Evolutionary conservation across 129 eudicot species (phyloP).

Genomic region (Artemisia tridentata): DNA sequence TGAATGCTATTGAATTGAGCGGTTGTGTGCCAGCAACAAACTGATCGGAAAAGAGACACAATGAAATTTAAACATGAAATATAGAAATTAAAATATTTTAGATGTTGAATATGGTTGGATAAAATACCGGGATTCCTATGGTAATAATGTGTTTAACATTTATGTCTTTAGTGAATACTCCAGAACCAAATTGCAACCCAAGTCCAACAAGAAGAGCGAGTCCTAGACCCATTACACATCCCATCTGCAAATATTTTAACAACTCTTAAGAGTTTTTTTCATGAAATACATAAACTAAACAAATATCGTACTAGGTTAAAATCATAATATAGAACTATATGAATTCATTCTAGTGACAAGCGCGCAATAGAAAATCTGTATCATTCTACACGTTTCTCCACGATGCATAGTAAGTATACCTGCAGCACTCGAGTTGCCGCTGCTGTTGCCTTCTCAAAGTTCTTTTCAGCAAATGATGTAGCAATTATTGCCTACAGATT

Average conservation of each 20-base stretch:
- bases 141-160: slow-evolving; percentile 51
- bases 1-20: slow-evolving; percentile 66
- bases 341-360: not conserved
- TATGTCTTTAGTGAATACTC: slow-evolving; percentile 60
- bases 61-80: not conserved
- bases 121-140: slow-evolving; percentile 62
- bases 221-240: slow-evolving; percentile 71
- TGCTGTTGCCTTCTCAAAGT: slow-evolving; percentile 75
- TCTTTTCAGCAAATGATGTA: slow-evolving; percentile 87
- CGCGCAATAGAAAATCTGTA: not conserved
- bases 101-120: not conserved
- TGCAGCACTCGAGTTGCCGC: slow-evolving; percentile 76
- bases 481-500: slow-evolving; percentile 78
- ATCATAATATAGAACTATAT: not conserved
- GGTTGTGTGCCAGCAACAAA: slow-evolving; percentile 88
- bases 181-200: slow-evolving; percentile 75
- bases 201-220: slow-evolving; percentile 70
- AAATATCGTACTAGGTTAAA: not conserved
- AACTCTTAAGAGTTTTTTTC: not conserved
- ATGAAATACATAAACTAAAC: slow-evolving; percentile 12
- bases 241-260: slow-evolving; percentile 55
- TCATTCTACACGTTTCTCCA: not conserved
- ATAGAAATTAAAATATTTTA: not conserved
- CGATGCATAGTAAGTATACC: slow-evolving; percentile 31
- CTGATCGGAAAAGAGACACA: slow-evolving; percentile 28